A percentile compares a stretch with the other conserved stretches of the same genome.
Conservation (phyloP, 192 early-diverging fungal genomes). For the Coemansia sp. region DNA sequence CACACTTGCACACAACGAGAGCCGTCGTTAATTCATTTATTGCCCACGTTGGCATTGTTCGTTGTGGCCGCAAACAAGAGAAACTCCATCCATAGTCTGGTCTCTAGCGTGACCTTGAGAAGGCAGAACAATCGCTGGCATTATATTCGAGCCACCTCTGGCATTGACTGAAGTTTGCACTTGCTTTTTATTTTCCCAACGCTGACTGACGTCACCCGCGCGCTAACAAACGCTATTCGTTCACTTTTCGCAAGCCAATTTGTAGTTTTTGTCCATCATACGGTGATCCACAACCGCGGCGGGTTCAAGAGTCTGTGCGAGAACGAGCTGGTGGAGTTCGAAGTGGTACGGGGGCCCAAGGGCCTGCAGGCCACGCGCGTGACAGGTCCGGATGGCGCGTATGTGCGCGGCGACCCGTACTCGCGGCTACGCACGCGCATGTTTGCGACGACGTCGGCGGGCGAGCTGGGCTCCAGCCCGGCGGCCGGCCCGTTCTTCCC, state of each 20-base stretch:
- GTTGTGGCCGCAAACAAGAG: no score
- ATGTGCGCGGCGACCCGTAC: conserved; percentile 76
- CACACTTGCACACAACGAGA: no score
- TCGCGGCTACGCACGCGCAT: conserved; percentile 24
- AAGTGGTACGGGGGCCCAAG: conserved; percentile 67
- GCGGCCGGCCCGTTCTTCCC: conserved; percentile 6
- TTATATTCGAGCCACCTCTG: no score
- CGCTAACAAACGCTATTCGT: no score
- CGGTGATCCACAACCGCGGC: conserved; percentile 69
- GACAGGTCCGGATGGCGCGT: conserved; percentile 64
- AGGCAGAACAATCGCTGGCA: no score
- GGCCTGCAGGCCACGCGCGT: conserved; percentile 80
- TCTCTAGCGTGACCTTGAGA: no score
- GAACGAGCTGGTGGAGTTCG: conserved; percentile 66
- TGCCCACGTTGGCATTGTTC: neutral
- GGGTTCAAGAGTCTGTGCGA: conserved; percentile 74
- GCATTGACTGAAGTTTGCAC: no score
- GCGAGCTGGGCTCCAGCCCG: neutral
- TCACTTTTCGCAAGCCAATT: neutral
- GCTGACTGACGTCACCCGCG: no score
- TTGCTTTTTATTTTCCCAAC: no score
- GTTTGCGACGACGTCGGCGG: neutral
- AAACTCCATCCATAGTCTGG: no score
- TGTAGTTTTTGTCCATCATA: conserved; percentile 75
- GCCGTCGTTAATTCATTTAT: neutral